Conservation (phyloP, 2,329 filamentous ascomycete genomes). For the Sclerotinia nivalis region DNA sequence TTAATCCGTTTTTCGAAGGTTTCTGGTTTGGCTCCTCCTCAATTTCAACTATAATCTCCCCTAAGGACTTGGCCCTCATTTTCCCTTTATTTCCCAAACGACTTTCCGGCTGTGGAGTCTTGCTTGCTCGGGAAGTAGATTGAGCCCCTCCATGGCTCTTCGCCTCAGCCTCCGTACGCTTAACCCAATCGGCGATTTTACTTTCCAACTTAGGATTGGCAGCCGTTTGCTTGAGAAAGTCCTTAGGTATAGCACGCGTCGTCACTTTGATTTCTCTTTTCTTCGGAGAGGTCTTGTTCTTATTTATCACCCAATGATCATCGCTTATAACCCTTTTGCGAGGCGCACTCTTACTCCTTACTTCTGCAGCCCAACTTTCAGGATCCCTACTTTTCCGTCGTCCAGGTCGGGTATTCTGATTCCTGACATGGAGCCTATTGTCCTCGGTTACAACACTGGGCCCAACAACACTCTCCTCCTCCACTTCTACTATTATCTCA, state of each 20-base stretch:
- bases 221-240: slow-evolving; percentile 56
- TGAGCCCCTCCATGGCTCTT: not conserved
- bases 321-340: slow-evolving; percentile 94
- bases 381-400: slow-evolving; percentile 39
- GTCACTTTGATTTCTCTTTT: slow-evolving; percentile 32
- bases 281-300: slow-evolving; percentile 51
- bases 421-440: slow-evolving; percentile 54
- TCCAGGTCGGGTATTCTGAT: slow-evolving; percentile 26
- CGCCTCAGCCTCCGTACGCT: slow-evolving; percentile 30
- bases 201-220: slow-evolving; percentile 57
- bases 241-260: slow-evolving; percentile 50
- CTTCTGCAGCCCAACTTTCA: slow-evolving; percentile 29
- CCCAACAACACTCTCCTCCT: slow-evolving; percentile 55
- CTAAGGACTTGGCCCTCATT: slow-evolving; percentile 18
- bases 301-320: slow-evolving; percentile 71
- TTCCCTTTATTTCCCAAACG: slow-evolving; percentile 14
- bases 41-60: slow-evolving; percentile 22
- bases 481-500: slow-evolving; percentile 60
- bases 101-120: slow-evolving; percentile 20
- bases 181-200: slow-evolving; percentile 64
- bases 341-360: slow-evolving; percentile 48
- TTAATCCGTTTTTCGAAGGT: not conserved
- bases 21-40: slow-evolving; percentile 12
- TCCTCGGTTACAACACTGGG: slow-evolving; percentile 50
- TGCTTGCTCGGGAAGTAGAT: not conserved